phyloP scores from a whole-genome alignment of 306 rosid genomes.

The Sphenostylis stenocarpa region DNA sequence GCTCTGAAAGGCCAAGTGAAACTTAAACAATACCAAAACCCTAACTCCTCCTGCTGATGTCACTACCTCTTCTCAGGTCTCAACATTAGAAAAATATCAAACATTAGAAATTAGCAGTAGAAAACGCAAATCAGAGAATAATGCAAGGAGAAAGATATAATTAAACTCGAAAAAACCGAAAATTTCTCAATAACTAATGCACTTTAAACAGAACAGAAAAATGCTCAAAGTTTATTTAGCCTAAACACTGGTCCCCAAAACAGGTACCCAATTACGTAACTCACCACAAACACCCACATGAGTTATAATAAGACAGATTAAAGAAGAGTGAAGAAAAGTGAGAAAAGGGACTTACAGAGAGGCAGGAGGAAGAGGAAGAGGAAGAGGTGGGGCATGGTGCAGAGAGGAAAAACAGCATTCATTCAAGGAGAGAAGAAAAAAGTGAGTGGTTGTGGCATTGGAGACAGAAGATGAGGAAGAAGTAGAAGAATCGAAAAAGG shows the following conservation, averaged over 20 bases:
- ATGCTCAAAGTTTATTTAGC: background rate
- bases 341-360: slow-evolving; percentile 51
- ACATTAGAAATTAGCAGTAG: slow-evolving; percentile 7
- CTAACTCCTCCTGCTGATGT: slow-evolving; percentile 13
- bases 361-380: slow-evolving; percentile 29
- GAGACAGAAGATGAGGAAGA: slow-evolving; percentile 13
- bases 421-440: slow-evolving; percentile 19
- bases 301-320: slow-evolving; percentile 36
- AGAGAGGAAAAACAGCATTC: slow-evolving; percentile 1
- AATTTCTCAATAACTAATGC: slow-evolving; percentile 2
- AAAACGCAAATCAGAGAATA: slow-evolving; percentile 14
- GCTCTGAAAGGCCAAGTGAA: background rate
- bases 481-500: slow-evolving; percentile 8
- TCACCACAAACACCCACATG: slow-evolving; percentile 7
- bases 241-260: background rate
- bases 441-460: slow-evolving; percentile 5
- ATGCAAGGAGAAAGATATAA: slow-evolving; percentile 16
- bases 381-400: slow-evolving; percentile 31
- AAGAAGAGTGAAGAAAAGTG: slow-evolving; percentile 26
- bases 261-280: background rate
- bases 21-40: slow-evolving; percentile 38
- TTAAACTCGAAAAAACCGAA: background rate
- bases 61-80: background rate
- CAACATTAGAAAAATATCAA: background rate
- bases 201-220: background rate